Conservation (phyloP, 345 rosid genomes). For the Moricandia arvensis region DNA sequence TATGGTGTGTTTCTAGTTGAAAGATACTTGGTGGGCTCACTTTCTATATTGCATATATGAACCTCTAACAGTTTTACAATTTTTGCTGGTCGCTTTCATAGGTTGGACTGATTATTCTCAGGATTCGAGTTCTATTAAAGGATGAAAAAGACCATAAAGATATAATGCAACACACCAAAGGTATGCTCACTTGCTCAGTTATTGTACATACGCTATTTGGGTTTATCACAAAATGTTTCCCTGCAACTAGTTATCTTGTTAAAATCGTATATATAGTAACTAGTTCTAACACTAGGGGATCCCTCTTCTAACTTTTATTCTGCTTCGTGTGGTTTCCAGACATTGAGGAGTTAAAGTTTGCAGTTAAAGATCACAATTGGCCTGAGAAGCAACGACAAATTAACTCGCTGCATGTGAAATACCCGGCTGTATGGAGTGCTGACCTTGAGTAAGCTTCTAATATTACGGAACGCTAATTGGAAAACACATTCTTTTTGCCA, state of each 20-base stretch:
- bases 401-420: conserved; percentile 60
- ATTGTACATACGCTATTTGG: not conserved
- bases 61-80: conserved; percentile 5
- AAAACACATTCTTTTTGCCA: not conserved
- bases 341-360: conserved; percentile 76
- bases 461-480: not conserved
- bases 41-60: not conserved
- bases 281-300: conserved; percentile 6
- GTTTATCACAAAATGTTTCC: conserved; percentile 7
- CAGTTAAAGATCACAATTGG: conserved; percentile 66
- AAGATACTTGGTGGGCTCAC: conserved; percentile 12
- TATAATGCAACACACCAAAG: conserved; percentile 40
- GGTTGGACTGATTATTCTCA: conserved; percentile 58
- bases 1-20: conserved; percentile 8
- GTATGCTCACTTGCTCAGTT: conserved; percentile 38
- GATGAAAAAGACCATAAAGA: conserved; percentile 40
- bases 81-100: conserved; percentile 36
- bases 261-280: not conserved
- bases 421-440: conserved; percentile 53
- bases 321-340: conserved; percentile 44
- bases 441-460: conserved; percentile 54
- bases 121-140: conserved; percentile 51
- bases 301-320: conserved; percentile 18
- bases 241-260: conserved; percentile 6
- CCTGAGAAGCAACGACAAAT: conserved; percentile 61